Base-by-base conservation (phyloP, 208 protist species). In the Trypanosoma caninum region DNA sequence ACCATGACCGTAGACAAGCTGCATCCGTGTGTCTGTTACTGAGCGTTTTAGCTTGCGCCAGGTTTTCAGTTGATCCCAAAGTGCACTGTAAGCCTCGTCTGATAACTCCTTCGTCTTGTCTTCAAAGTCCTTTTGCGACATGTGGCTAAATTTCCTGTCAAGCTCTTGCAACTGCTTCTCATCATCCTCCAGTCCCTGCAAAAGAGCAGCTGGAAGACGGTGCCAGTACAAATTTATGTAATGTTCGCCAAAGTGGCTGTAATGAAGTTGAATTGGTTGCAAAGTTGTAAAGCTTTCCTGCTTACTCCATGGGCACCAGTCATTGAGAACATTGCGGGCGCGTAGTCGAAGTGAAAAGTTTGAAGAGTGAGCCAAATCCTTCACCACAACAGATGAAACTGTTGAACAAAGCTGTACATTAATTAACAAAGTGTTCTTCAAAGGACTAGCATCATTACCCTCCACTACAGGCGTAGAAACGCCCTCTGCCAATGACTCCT, bases 201-300 rank as follows among this genome's bases (percentile, higher is more conserved):
- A 52, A 40, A 65, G 41, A 7, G 30, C 52, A 11, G 52, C 55
- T 10, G 76, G 59, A 25, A 69, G 53, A 50, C 91, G 86, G 60
- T 89, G 78, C 89, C 91, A 97, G 58, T 83, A 93, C 20, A 97
- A 71, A 64, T 92, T 93, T 52, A 95, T 91, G 74, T 92, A 97
- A 59, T 95, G 87, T 64, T 97, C 91, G 35, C 87, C 87, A 65
- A 95, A 93, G 42, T 87, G 80, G 59, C 68, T 76, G 50, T 97
- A 87, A 35, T 74, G 69, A 9, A 97, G 84, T 59, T 77, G 65
- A 27, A 97, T 75, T 3, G 75, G 63, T 3, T 71, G 45, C 42
- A 97, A 72, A 16, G 89, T 95, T 40, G 51, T 50, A n/a, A 94
- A 65, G 11, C 42, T 9, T 20, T 57, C 65, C 2, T 38, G 55